A percentile compares a stretch with the other conserved stretches of the same genome.
Evolutionary conservation across 2,329 filamentous ascomycete genomes (phyloP).

Genomic region (Leptographium lundbergii): DNA sequence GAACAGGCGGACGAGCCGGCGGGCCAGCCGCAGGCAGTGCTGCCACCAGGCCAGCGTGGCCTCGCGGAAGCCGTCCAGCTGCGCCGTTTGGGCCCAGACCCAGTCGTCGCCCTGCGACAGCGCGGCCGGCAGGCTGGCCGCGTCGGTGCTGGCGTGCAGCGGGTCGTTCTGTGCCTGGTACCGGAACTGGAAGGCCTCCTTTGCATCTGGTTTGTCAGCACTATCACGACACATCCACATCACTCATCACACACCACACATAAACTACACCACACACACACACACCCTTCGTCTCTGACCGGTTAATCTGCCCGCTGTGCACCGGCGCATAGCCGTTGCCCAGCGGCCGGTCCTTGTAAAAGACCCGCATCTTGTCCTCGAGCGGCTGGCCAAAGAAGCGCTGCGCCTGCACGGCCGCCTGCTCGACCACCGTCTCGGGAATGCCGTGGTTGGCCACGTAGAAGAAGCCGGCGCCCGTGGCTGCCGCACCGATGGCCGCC

Average conservation of each 20-base stretch:
- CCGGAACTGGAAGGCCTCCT: slow-evolving; percentile 16
- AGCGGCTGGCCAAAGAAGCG: slow-evolving; percentile 13
- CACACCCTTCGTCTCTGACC: slow-evolving; percentile 8
- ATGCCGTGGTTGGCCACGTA: slow-evolving; percentile 16
- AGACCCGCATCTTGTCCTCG: slow-evolving; percentile 13
- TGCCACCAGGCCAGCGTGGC: slow-evolving; percentile 15
- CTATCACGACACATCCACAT: too few relatives aligned
- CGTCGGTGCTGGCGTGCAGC: slow-evolving; percentile 3
- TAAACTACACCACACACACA: background rate
- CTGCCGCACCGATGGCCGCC: slow-evolving; percentile 20
- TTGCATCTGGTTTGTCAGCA: slow-evolving; percentile 13
- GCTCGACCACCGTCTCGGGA: slow-evolving; percentile 6
- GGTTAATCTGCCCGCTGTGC: slow-evolving; percentile 12
- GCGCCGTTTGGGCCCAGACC: slow-evolving; percentile 14
- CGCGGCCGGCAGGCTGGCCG: background rate
- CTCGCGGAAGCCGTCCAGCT: slow-evolving; percentile 13
- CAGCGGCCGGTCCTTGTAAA: slow-evolving; percentile 4
- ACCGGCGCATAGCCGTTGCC: slow-evolving; percentile 13
- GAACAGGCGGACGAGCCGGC: slow-evolving; percentile 13
- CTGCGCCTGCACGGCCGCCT: slow-evolving; percentile 5
- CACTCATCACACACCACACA: background rate
- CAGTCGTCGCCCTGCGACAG: slow-evolving; percentile 12
- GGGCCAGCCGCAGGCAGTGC: slow-evolving; percentile 12
- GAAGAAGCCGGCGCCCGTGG: slow-evolving; percentile 14
- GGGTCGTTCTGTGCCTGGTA: slow-evolving; percentile 13